Percentiles rank a stretch among this genome's conserved stretches.
Evolutionary conservation across 176 grass and related monocot species (phyloP).

Genomic region (Chrysopogon serrulatus): DNA sequence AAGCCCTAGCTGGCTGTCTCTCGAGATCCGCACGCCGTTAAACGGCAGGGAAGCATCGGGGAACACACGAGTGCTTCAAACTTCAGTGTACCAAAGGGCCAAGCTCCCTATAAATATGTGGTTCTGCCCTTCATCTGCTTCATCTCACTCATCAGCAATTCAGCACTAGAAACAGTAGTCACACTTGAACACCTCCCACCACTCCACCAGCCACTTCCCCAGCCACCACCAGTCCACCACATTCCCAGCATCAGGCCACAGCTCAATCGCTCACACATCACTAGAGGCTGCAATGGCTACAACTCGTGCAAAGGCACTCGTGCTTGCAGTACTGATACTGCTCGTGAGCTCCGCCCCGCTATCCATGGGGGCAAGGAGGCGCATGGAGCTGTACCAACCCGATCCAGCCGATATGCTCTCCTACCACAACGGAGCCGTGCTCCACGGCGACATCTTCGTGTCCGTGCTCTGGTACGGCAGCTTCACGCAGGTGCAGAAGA

Average conservation of each 20-base stretch:
- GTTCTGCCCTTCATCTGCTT: neutral
- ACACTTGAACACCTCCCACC: neutral
- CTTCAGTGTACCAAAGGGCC: neutral
- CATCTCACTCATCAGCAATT: neutral
- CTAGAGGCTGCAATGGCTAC: slow-evolving; percentile 2
- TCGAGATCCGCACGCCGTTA: slow-evolving; percentile 34
- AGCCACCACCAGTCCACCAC: neutral
- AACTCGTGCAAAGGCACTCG: neutral
- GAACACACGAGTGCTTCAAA: neutral
- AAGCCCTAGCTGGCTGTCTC: neutral
- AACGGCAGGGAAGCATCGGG: slow-evolving; percentile 28
- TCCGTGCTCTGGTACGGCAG: slow-evolving; percentile 69
- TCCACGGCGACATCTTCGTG: slow-evolving; percentile 53
- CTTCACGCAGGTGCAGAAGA: slow-evolving; percentile 53
- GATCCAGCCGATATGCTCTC: slow-evolving; percentile 43
- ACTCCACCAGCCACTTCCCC: too few relatives aligned
- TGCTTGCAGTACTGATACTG: neutral
- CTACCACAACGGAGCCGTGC: slow-evolving; percentile 66
- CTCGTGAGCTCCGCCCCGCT: slow-evolving; percentile 21
- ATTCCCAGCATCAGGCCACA: neutral
- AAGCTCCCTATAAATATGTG: slow-evolving; percentile 27
- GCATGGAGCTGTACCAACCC: slow-evolving; percentile 48
- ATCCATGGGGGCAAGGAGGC: slow-evolving; percentile 25
- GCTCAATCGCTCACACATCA: neutral
- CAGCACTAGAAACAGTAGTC: neutral